A percentile compares a stretch with the other conserved stretches of the same genome.
These are phyloP conservation scores for Kondoa malvinella DNA, from an alignment of 768 basidiomycete species.

Conservation along the genomic window DNA sequence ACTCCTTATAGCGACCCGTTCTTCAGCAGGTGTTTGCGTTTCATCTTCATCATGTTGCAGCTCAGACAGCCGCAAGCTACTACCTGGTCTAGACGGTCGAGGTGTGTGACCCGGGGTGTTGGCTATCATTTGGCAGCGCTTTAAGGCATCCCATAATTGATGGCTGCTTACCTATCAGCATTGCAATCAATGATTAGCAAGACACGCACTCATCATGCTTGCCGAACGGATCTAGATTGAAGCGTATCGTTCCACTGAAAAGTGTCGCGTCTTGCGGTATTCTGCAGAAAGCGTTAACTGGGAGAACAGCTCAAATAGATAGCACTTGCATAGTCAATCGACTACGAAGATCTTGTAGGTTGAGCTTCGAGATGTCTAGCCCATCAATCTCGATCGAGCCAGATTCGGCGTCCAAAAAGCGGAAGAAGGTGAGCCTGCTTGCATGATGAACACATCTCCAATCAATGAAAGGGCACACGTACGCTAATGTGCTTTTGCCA, in stretches of 20 bases:
- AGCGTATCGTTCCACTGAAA: constrained; percentile 54
- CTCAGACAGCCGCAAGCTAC: constrained; percentile 21
- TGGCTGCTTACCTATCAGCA: constrained; percentile 3
- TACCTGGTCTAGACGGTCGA: neutral
- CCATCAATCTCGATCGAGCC: constrained; percentile 34
- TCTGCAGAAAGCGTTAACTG: neutral
- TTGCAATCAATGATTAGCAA: neutral
- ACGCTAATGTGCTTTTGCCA: constrained; percentile 31
- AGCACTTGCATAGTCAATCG: constrained; percentile 40
- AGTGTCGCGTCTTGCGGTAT: constrained; percentile 48
- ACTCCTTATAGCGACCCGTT: constrained; percentile 18
- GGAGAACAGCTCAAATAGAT: neutral
- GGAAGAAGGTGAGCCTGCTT: constrained; percentile 35
- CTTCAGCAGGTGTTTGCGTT: neutral
- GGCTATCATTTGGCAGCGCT: constrained; percentile 24
- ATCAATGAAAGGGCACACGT: neutral
- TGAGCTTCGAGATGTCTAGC: constrained; percentile 32
- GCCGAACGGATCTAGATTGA: constrained; percentile 35
- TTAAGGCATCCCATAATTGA: constrained; percentile 26
- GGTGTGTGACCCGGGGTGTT: constrained; percentile 7
- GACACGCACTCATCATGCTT: constrained; percentile 1
- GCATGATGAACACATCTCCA: too few species aligned
- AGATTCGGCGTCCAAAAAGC: constrained; percentile 34
- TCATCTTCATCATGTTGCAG: constrained; percentile 28
- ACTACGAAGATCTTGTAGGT: constrained; percentile 45